These are phyloP conservation scores for Cryphonectria radicalis DNA, from an alignment of 2,329 filamentous ascomycete genomes.

Conservation along the genomic window DNA sequence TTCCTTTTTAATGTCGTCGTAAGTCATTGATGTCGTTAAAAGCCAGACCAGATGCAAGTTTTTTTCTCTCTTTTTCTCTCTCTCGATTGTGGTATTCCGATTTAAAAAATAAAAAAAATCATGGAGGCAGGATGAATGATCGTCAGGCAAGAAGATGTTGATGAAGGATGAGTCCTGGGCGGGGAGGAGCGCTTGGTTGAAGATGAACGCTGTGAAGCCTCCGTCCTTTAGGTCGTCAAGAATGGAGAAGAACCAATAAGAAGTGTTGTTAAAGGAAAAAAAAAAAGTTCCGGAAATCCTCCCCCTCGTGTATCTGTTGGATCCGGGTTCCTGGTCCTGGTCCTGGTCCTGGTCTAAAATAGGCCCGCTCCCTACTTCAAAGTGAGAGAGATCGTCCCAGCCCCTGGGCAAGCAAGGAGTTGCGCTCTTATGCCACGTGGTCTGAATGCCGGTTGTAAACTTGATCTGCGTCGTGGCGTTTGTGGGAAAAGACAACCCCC, in stretches of 20 bases:
- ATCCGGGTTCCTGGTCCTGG: background rate
- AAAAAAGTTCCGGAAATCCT: background rate
- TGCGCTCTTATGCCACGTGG: constrained; percentile 19
- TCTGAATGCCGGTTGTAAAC: background rate
- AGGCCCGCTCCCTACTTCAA: background rate
- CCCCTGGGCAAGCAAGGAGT: background rate
- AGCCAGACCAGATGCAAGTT: constrained; percentile 19
- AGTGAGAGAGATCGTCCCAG: background rate
- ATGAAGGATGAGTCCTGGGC: constrained; percentile 9
- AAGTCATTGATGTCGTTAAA: constrained; percentile 17
- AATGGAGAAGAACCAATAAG: constrained; percentile 3
- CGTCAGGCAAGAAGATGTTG: constrained; percentile 1
- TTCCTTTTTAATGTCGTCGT: constrained; percentile 25
- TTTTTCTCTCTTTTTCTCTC: constrained; percentile 18
- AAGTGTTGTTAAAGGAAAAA: background rate
- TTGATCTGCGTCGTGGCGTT: background rate
- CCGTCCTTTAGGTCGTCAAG: constrained; percentile 39
- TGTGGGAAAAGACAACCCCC: background rate
- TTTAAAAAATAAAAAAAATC: background rate
- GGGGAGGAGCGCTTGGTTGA: constrained; percentile 33
- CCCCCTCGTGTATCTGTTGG: constrained; percentile 6
- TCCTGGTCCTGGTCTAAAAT: background rate
- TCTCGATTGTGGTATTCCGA: constrained; percentile 4
- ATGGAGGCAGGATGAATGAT: constrained; percentile 25
- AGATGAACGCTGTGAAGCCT: constrained; percentile 42